A percentile compares a stretch with the other conserved stretches of the same genome.
phyloP scores from a whole-genome alignment of 371 early-diverging fungal species.

The Hamiltosporidium tvaerminnensis region DNA sequence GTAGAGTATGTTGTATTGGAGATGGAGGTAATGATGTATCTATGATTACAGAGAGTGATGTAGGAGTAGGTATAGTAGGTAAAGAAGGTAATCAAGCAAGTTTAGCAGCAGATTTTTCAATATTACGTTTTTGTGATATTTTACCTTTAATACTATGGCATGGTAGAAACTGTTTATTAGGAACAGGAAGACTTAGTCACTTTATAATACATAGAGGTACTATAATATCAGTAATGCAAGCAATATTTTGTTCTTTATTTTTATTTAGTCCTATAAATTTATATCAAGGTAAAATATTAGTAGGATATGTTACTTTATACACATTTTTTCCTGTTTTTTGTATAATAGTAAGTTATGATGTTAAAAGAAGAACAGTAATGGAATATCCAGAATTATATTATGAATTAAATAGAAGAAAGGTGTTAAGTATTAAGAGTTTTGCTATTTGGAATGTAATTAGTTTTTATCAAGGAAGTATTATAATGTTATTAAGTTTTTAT shows the following conservation, averaged over 20 bases:
- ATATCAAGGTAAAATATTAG: conserved; percentile 65
- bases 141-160: conserved; percentile 77
- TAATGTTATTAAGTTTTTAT: conserved; percentile 77
- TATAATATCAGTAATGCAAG: conserved; percentile 89
- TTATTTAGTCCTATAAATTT: conserved; percentile 89
- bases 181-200: conserved; percentile 79
- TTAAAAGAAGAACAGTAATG: conserved; percentile 69
- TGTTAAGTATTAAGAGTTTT: conserved; percentile 73
- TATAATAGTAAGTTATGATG: conserved; percentile 73
- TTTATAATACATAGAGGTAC: conserved; percentile 96
- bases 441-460: conserved; percentile 78
- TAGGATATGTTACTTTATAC: conserved; percentile 76
- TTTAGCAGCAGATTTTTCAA: conserved; percentile 82
- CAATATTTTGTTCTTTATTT: conserved; percentile 86
- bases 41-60: conserved; percentile 92
- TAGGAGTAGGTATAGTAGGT: conserved; percentile 89
- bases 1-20: conserved; percentile 73
- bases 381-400: conserved; percentile 89
- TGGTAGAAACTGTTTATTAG: conserved; percentile 83
- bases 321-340: conserved; percentile 92
- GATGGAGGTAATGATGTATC: conserved; percentile 98
- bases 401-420: conserved; percentile 75
- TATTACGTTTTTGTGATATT: conserved; percentile 72
- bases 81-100: conserved; percentile 94
- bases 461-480: conserved; percentile 85